Evolutionary conservation across 148 eudicot species (phyloP).

Genomic region (Nyssa sinensis): DNA sequence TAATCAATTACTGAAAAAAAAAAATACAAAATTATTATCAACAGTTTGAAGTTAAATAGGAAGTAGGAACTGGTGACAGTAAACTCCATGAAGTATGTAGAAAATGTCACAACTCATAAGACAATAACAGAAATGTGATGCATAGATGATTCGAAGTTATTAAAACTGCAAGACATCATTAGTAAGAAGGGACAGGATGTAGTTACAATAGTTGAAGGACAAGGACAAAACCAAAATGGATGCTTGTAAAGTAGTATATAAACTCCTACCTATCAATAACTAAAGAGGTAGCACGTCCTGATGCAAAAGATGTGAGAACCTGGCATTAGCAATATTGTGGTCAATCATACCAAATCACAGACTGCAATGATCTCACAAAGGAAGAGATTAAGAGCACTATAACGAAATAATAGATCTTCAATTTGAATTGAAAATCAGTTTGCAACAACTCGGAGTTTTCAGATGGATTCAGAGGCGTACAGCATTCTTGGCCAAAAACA

Average conservation of each 20-base stretch:
- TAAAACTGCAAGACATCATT: not conserved
- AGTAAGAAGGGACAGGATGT: not conserved
- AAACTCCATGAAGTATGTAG: not conserved
- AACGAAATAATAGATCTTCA: not conserved
- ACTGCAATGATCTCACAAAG: conserved; percentile 14
- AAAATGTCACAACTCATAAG: conserved; percentile 1
- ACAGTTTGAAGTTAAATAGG: not conserved
- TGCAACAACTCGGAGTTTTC: conserved; percentile 1
- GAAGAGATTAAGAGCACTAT: not conserved
- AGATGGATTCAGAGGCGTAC: conserved; percentile 46
- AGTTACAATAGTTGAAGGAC: not conserved
- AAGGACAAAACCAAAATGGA: conserved; percentile 4
- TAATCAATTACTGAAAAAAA: too few relatives aligned
- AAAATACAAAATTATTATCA: too few relatives aligned
- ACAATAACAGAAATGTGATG: not conserved
- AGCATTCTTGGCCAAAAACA: conserved; percentile 96
- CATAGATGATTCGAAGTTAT: not conserved
- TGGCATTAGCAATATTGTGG: conserved; percentile 26
- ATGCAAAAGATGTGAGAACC: conserved; percentile 99
- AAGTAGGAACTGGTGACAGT: not conserved
- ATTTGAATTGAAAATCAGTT: not conserved
- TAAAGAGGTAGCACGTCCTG: conserved; percentile 90
- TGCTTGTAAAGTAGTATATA: not conserved
- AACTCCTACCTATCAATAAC: conserved; percentile 80
- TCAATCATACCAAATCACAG: conserved; percentile 14